Conservation (phyloP, 352 stramenopile genomes). For the Pythium aphanidermatum region DNA sequence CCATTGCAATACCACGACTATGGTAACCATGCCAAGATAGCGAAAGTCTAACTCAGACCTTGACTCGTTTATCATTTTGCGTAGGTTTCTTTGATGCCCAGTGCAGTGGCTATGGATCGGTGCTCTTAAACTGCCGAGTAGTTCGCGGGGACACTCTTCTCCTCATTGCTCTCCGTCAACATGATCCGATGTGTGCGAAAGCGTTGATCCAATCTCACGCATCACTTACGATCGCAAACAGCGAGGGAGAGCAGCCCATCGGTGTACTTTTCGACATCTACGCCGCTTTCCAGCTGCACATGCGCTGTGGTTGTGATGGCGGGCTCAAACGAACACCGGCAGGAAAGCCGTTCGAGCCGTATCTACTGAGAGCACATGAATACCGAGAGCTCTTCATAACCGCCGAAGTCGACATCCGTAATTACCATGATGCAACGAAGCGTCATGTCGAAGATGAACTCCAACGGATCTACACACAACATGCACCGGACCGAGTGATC, state of each 20-base stretch:
- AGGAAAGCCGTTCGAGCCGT: not conserved
- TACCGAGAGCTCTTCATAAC: constrained; percentile 33
- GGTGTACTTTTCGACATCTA: constrained; percentile 29
- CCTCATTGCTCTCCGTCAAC: constrained; percentile 35
- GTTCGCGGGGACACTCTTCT: constrained; percentile 49
- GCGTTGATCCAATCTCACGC: constrained; percentile 28
- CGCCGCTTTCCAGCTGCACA: constrained; percentile 23
- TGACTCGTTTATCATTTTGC: not conserved
- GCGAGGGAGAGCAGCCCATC: constrained; percentile 25
- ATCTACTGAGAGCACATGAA: constrained; percentile 12
- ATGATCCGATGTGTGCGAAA: constrained; percentile 27
- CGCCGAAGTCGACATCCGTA: constrained; percentile 19
- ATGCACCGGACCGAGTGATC: constrained; percentile 41
- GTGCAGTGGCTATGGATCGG: not conserved
- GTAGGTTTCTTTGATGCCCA: constrained; percentile 51
- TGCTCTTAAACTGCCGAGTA: constrained; percentile 32
- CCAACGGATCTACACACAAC: constrained; percentile 30
- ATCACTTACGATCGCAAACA: constrained; percentile 28
- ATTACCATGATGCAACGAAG: constrained; percentile 26
- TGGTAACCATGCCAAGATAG: constrained; percentile 30
- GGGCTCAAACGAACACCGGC: not conserved
- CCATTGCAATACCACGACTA: constrained; percentile 46
- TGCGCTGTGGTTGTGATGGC: not conserved
- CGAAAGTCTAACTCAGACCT: no score
- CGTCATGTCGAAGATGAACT: constrained; percentile 22